Base-by-base conservation (phyloP, 2,329 filamentous ascomycete species). In the Ophiognomonia clavigignenti-juglandacearum region DNA sequence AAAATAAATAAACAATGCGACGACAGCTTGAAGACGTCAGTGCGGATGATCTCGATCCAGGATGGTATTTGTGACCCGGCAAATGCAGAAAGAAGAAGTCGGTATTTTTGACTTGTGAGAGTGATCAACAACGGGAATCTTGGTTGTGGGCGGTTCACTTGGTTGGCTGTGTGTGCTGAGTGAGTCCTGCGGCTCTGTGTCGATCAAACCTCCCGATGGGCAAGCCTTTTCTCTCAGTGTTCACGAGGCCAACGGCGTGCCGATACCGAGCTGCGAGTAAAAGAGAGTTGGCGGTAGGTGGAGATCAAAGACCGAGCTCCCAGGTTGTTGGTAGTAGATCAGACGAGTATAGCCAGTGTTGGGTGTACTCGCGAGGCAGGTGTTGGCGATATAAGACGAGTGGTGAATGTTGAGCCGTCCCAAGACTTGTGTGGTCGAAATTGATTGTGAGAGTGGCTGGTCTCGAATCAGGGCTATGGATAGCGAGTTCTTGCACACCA, bases 261-360 rank as follows among this genome's bases (percentile, higher is more conserved):
- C 45, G 38, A 39, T 38, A 10, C 39, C 36, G 18, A 29, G 38
- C n/a, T 29, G 18, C 20, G 22, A 35, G n/a, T n/a, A n/a, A 45
- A 36, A 36, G 31, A 18, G 32, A 41, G 24, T 19, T 16, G 20
- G 16, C 34, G n/a, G 41, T n/a, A n/a, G n/a, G n/a, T n/a, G 26
- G 35, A 20, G 24, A 39, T 26, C 7, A n/a, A 16, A 19, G 16
- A 19, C 27, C 39, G 20, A 36, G 14, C 27, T 35, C 29, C 40
- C 29, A 45, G 41, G 22, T 18, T 23, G 27, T 41, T 23, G 24
- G 37, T 16, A 29, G 36, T 42, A 34, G 24, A 27, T 41, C 29
- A 51, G 42, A 43, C 39, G 39, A 43, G 45, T 43, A 29, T 22
- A 27, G 35, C 11, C 16, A 37, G 29, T 18, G 22, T 31, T n/a